Percentiles rank a stretch among this genome's conserved stretches.
These are phyloP conservation scores for Pseudofabraea citricarpa DNA, from an alignment of 2,329 filamentous ascomycete genomes.

Conservation along the genomic window DNA sequence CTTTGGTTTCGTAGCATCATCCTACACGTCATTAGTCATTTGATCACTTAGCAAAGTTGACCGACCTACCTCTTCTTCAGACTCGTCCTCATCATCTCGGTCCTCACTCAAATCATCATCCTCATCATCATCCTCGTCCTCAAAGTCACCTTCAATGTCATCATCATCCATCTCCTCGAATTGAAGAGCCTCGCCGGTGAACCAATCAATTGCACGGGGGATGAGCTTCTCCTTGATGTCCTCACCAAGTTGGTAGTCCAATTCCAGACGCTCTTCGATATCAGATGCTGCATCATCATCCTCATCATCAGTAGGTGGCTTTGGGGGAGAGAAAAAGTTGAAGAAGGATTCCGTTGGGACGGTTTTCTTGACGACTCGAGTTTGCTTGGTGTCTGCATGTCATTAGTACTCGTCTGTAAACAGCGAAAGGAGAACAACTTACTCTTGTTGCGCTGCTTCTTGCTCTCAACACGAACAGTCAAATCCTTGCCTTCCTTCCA, in stretches of 20 bases:
- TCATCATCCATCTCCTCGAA: slow-evolving; percentile 92
- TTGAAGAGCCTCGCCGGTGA: slow-evolving; percentile 94
- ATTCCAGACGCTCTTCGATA: slow-evolving; percentile 94
- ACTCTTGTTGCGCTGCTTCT: slow-evolving; percentile 99
- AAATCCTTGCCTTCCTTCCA: slow-evolving; percentile 94
- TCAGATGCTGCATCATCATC: slow-evolving; percentile 74
- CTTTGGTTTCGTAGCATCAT: slow-evolving; percentile 85
- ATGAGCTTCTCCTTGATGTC: slow-evolving; percentile 99
- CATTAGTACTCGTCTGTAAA: background rate
- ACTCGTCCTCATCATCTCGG: slow-evolving; percentile 69
- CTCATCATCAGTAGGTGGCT: slow-evolving; percentile 70
- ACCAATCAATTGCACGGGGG: slow-evolving; percentile 97
- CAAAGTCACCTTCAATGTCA: slow-evolving; percentile 74
- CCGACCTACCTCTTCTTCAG: slow-evolving; percentile 66
- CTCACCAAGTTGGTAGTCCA: slow-evolving; percentile 97
- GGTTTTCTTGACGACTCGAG: slow-evolving; percentile 97
- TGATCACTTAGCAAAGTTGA: slow-evolving; percentile 8
- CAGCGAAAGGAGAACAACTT: slow-evolving; percentile 30
- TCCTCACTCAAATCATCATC: slow-evolving; percentile 83
- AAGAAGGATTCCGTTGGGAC: slow-evolving; percentile 96
- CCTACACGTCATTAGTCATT: slow-evolving; percentile 45
- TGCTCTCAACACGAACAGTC: slow-evolving; percentile 92
- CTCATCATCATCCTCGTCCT: slow-evolving; percentile 84
- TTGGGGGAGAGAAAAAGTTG: slow-evolving; percentile 91
- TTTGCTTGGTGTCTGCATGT: slow-evolving; percentile 88